phyloP scores from a whole-genome alignment of 106 monocot species.

The Vanilla planifolia region DNA sequence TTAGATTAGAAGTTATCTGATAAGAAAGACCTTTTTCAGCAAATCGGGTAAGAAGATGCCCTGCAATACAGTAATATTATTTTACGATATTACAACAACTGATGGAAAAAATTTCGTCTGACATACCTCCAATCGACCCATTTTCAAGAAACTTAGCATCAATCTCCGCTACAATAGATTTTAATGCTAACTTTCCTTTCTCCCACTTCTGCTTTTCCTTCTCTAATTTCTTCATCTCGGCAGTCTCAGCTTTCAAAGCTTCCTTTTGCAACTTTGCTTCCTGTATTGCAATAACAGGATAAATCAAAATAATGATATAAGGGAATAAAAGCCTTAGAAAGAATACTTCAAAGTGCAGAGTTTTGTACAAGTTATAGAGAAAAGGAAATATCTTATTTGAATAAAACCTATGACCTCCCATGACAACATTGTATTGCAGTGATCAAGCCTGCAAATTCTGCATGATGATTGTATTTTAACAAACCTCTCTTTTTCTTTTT shows the following conservation, averaged over 20 bases:
- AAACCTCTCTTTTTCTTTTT: constrained; percentile 63
- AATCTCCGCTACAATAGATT: constrained; percentile 83
- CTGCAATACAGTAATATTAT: too few species aligned
- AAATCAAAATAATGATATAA: background rate
- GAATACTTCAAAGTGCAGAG: too few species aligned
- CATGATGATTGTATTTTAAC: background rate
- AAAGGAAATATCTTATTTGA: too few species aligned
- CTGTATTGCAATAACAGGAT: constrained; percentile 21
- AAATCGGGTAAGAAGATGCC: constrained; percentile 72
- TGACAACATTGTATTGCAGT: background rate
- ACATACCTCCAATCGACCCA: constrained; percentile 71
- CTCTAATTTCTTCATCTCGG: constrained; percentile 54
- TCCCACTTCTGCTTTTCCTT: constrained; percentile 90
- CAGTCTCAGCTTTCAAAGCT: constrained; percentile 72
- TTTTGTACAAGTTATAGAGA: too few species aligned
- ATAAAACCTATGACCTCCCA: too few species aligned
- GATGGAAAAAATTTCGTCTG: too few species aligned
- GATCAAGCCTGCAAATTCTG: background rate
- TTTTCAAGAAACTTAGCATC: constrained; percentile 76
- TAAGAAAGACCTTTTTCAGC: constrained; percentile 69
- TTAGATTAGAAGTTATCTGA: constrained; percentile 59
- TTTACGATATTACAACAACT: too few species aligned
- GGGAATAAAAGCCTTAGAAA: background rate
- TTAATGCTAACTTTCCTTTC: constrained; percentile 73
- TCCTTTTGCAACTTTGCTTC: constrained; percentile 67